phyloP scores from a whole-genome alignment of 345 rosid genomes.

The Triadica sebifera region DNA sequence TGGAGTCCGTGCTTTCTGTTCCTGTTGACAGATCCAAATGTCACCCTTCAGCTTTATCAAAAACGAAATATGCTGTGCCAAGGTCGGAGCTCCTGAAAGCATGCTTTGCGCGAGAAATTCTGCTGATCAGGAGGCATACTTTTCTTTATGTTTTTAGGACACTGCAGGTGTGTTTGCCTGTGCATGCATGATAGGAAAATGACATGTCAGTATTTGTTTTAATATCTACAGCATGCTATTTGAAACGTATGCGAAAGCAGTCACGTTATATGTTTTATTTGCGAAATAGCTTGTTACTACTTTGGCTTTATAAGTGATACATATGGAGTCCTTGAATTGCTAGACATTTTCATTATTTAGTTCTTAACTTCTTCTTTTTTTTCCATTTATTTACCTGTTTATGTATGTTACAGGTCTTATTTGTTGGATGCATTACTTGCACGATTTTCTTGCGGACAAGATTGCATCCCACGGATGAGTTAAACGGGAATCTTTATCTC shows the following conservation, averaged over 20 bases:
- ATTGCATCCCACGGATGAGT: slow-evolving; percentile 73
- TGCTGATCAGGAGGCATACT: slow-evolving; percentile 61
- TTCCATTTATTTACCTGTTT: slow-evolving; percentile 15
- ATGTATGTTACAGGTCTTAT: slow-evolving; percentile 56
- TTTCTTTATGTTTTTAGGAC: slow-evolving; percentile 82
- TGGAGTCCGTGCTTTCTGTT: slow-evolving; percentile 45
- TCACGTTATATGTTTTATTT: neutral
- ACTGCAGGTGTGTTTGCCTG: slow-evolving; percentile 54
- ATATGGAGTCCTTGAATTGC: neutral
- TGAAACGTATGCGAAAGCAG: neutral
- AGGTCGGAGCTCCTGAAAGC: slow-evolving; percentile 68
- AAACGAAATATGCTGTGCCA: slow-evolving; percentile 64
- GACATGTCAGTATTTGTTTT: neutral
- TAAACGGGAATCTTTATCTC: slow-evolving; percentile 62
- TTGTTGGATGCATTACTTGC: slow-evolving; percentile 79
- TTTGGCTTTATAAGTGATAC: neutral
- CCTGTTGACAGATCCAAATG: slow-evolving; percentile 49
- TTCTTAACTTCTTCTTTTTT: neutral
- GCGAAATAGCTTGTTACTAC: neutral
- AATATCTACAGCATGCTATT: neutral
- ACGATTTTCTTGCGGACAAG: slow-evolving; percentile 72
- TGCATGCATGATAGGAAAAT: neutral
- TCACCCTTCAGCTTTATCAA: slow-evolving; percentile 61
- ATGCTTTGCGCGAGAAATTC: slow-evolving; percentile 64
- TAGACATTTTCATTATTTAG: neutral